These are phyloP conservation scores for Candida gigantensis DNA, from an alignment of 1,139 yeast species.

Conservation along the genomic window DNA sequence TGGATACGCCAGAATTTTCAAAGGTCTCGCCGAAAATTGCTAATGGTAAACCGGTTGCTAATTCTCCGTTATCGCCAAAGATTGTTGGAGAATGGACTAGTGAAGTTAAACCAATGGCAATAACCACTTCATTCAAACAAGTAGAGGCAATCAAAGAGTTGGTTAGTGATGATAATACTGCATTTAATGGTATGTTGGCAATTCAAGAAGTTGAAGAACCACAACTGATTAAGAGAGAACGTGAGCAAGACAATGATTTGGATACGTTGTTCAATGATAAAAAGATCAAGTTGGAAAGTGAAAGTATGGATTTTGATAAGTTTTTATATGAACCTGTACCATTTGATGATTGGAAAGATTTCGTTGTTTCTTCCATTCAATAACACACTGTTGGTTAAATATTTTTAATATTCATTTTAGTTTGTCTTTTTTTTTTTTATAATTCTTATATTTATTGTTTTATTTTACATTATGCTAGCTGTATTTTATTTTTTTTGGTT, in stretches of 20 bases:
- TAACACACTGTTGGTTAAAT: conserved; percentile 3
- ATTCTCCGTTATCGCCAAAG: conserved; percentile 39
- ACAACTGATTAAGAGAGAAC: conserved; percentile 23
- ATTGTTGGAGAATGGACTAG: conserved; percentile 43
- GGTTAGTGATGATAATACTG: conserved; percentile 30
- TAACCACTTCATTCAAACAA: conserved; percentile 49
- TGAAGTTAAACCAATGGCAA: conserved; percentile 46
- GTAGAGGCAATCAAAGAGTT: conserved; percentile 39
- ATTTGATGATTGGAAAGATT: conserved; percentile 44
- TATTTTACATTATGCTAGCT: too few species aligned
- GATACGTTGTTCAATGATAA: conserved; percentile 41
- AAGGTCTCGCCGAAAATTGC: conserved; percentile 6
- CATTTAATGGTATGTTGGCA: conserved; percentile 22
- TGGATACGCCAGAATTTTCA: conserved; percentile 28
- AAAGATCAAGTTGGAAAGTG: conserved; percentile 25
- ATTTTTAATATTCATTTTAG: too few species aligned
- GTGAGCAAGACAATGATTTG: conserved; percentile 36
- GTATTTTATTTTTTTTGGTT: too few species aligned
- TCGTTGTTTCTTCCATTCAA: conserved; percentile 13
- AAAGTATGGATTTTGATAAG: conserved; percentile 20
- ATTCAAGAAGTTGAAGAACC: conserved; percentile 4
- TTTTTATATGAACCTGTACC: conserved; percentile 36
- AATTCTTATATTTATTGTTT: neutral
- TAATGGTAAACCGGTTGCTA: conserved; percentile 14
- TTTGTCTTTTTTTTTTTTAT: neutral